Base-by-base conservation (phyloP, 495 filamentous ascomycete genomes). In the Penicillium maclennaniae region DNA sequence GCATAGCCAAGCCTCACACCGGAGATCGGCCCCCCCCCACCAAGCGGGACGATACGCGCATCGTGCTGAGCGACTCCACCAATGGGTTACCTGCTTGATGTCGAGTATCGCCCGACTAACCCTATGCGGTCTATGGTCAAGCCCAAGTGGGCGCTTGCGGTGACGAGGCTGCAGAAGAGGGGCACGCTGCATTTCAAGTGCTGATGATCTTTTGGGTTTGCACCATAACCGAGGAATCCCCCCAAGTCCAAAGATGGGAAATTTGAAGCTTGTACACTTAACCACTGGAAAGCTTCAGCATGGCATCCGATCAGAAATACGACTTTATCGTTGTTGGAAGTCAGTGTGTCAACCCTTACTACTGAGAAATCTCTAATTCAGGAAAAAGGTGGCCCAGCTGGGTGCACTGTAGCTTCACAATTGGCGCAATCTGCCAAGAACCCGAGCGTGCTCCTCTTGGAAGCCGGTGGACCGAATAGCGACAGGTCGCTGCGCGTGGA, bases 361-460 rank as follows among this genome's bases (percentile, higher is more conserved):
- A 5, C 51, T n/a, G 10, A 40, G 31, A 61, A 39, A 60, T n/a
- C 7, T 37, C 20, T 6, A 25, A 45, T 21, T 49, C 40, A 46
- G 10, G 8, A 8, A 37, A 37, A 25, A 86, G 83, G 71, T 49
- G 84, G 84, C 5, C 75, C 83, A 6, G 76, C 82, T 0, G 83
- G 83, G 4, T 78, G 74, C 43, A 53, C 72, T 0, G 50, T 82
- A 8, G 81, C 82, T 0, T 63, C 71, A 0, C 57, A 56, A 17
- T 72, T 86, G 5, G 76, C 79, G 0, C 62, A 67, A 28, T 73
- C 73, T 1, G 23, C 68, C 2, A 65, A 69, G 48, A 66, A 67
- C 21, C 81, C 82, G 0, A 54, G 43, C 4, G 76, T 86, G 3
- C 70, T 86, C 3, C 70, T 87, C 14, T 54, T 87, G 5, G 84